These are phyloP conservation scores for Epichloe festucae DNA, from an alignment of 2,329 filamentous ascomycete genomes.

Conservation along the genomic window DNA sequence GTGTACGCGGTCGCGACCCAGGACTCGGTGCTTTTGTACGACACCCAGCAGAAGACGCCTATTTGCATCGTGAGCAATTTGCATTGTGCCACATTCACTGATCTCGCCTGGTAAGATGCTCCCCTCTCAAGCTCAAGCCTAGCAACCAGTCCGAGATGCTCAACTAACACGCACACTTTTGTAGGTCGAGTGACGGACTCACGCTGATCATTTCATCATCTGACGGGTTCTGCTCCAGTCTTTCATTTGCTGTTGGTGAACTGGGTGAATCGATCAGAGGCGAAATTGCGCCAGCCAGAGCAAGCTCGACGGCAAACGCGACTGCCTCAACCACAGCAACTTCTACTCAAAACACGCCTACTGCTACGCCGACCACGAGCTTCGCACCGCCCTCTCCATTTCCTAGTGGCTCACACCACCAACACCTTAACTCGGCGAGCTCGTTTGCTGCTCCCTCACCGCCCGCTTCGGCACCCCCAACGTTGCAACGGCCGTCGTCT, in stretches of 20 bases:
- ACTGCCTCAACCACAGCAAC: conserved; percentile 19
- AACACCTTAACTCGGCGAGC: conserved; percentile 45
- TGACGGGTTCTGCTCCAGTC: conserved; percentile 88
- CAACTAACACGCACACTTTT: conserved; percentile 16
- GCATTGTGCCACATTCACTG: conserved; percentile 94
- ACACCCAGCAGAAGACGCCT: conserved; percentile 91
- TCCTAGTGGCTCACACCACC: conserved; percentile 32
- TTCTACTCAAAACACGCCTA: conserved; percentile 53
- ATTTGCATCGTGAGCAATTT: conserved; percentile 92
- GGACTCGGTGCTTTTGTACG: conserved; percentile 87
- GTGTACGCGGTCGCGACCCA: conserved; percentile 95
- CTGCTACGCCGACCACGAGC: conserved; percentile 55
- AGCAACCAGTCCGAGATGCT: neutral
- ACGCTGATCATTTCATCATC: conserved; percentile 87
- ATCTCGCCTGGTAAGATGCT: conserved; percentile 66
- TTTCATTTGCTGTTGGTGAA: conserved; percentile 75
- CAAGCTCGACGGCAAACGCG: conserved; percentile 26
- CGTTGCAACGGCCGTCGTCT: conserved; percentile 56
- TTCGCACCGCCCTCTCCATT: conserved; percentile 51
- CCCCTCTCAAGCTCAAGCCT: neutral
- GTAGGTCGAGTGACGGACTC: conserved; percentile 36
- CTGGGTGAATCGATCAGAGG: conserved; percentile 71
- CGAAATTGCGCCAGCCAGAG: conserved; percentile 41
- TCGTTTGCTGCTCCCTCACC: conserved; percentile 46
- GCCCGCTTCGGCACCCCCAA: conserved; percentile 40